Evolutionary conservation across 2,329 filamentous ascomycete species (phyloP), one percentile per base, ranked within the genome.

Genomic region (Colletotrichum euphorbiae): DNA sequence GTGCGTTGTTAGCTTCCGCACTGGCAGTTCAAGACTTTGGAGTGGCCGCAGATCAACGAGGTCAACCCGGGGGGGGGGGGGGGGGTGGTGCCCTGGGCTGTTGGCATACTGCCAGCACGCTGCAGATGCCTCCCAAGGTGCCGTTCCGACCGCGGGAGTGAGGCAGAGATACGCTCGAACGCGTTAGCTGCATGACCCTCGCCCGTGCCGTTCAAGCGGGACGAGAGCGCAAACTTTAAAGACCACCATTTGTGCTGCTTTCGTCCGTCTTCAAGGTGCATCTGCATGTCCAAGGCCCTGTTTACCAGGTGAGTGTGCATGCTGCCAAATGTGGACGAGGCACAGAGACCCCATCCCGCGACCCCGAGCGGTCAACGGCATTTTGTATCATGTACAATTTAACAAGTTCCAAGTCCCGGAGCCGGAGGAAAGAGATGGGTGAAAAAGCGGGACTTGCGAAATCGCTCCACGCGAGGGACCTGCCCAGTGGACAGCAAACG

Each of bases 171-270:
- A 52, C 31, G 61, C 65, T 59, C 61, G 60, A 67, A 17, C 65
- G 40, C 48, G 54, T 59, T 55, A 48, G 61, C 54, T 68, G 61
- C 61, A 60, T 68, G 54, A 48, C 61, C 65, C 13, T 68, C 61
- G 54, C 21, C 65, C 65, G 65, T 65, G 65, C 54, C 65, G 61
- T 68, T 68, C 61, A 65, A 68, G 60, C 65, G 65, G 65, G 61
- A 68, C 61, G 48, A 65, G 43, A n/a, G 65, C 48, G 54, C 36
- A 59, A 68, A 68, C 54, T 64, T 33, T 54, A 65, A 65, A 19
- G 36, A 43, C 42, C 19, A 13, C 33, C 52, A 42, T 31, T n/a
- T n/a, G 6, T 55, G 46, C 61, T 59, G 61, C 52, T 67, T 67
- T 65, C 60, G 54, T 65, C 61, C 54, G 36, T 54, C 17, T 40